Evolutionary conservation across 345 rosid genomes (phyloP), one percentile per base, ranked within the genome.

Genomic region (Brassica carinata): DNA sequence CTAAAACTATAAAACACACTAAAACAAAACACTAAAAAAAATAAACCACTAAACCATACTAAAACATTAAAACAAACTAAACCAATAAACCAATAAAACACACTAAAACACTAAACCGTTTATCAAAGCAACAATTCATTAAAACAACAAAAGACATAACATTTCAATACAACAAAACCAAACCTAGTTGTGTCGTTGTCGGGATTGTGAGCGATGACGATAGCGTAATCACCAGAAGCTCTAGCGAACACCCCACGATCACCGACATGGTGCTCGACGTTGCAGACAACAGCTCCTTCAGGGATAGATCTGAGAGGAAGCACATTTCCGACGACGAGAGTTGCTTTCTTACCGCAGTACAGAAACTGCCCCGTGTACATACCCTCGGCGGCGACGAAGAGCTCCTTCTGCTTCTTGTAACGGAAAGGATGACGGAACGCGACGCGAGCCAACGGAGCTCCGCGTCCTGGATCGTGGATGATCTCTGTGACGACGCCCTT

Each of bases 391-490:
- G 58, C 58, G 58, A 51, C 58, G 58, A 51, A 51, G 18, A 51
- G 58, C 58, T 51, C 58, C 58, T 51, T 51, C 58, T 51, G 58
- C 58, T 51, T 51, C 58, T 51, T 51, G 58, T 51, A 51, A 51
- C 58, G 58, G 58, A 51, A 51, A 51, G 58, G 58, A 51, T 51
- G 58, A n/a, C 58, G 58, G 58, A 51, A 51, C 58, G 58, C 58
- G 58, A 51, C 58, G 18, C 58, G 58, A 2, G 58, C 58, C 1
- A 51, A n/a, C 18, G 58, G 58, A 51, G 58, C 58, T 0, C 58
- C 58, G 17, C 58, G 58, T 51, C 58, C 58, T 5, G 58, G 58
- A 51, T 51, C 58, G 58, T 51, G 58, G 58, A 51, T 51, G 58
- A 51, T 51, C 58, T 51, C 58, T 0, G 58, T 51, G 8, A 51